Evolutionary conservation across 1,284 basidiomycete species (phyloP), one percentile per base, ranked within the genome.

Genomic region (Xanthoconium separans): DNA sequence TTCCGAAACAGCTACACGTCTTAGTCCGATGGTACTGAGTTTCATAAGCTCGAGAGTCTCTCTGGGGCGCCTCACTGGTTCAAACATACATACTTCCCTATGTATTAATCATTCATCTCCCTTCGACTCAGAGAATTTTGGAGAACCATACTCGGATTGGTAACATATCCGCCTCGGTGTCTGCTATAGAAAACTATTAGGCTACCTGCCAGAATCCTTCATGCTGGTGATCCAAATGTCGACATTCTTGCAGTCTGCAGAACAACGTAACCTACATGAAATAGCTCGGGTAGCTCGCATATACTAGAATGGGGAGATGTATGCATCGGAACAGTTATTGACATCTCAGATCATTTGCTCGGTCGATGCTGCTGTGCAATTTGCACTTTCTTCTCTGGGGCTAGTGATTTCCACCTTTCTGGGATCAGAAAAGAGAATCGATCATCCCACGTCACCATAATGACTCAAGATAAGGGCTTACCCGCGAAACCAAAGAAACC

Each of bases 321-420:
- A 31, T 30, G 6, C 16, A 11, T 29, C 49, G 29, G 24, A 24
- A 42, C 12, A 36, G 18, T 12, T n/a, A 22, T 4, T 31, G 27
- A 6, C 1, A 22, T 11, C n/a, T 20, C 46, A 13, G 10, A 30
- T 55, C 34, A 52, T 48, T 29, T 64, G 42, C 36, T 30, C 8
- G 54, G 42, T 42, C 51, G 49, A 1, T n/a, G 50, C 22, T 55
- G 63, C 15, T 55, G 52, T 30, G 61, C 45, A 16, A 66, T 63
- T 42, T 65, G 55, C 27, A 66, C 63, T 46, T 41, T 61, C 50
- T 57, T 66, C 22, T 51, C 54, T 2, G 67, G 56, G 6, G 46
- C 40, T 41, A 58, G n/a, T 7, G 60, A 57, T 44, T 57, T 68
- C 65, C 65, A 66, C 54, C 53, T 66, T 31, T 68, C 65, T 70